A percentile compares a stretch with the other conserved stretches of the same genome.
These are phyloP conservation scores for Aureobasidium uvarum DNA, from an alignment of 2,329 filamentous ascomycete species.

Conservation along the genomic window DNA sequence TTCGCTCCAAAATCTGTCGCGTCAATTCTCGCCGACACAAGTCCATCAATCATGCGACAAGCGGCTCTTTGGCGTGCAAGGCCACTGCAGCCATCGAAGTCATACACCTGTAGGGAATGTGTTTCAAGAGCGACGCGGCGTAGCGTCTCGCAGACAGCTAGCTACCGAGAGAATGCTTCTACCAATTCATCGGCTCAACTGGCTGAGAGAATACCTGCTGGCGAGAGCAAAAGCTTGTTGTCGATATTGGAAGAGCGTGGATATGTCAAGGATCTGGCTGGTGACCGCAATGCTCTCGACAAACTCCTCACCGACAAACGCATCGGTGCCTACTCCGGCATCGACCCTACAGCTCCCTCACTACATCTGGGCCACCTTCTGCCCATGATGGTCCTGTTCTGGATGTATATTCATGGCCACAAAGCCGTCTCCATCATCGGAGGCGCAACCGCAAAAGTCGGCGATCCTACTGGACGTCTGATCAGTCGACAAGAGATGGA, in stretches of 20 bases:
- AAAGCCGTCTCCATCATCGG: slow-evolving; percentile 66
- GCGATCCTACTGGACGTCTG: slow-evolving; percentile 72
- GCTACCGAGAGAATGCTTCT: background rate
- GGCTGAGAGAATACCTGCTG: background rate
- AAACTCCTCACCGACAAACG: slow-evolving; percentile 63
- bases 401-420: slow-evolving; percentile 76
- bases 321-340: slow-evolving; percentile 73
- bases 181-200: background rate
- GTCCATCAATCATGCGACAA: background rate
- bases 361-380: slow-evolving; percentile 78
- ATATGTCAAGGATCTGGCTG: slow-evolving; percentile 70
- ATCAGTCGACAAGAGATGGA: slow-evolving; percentile 58
- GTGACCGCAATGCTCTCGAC: slow-evolving; percentile 56
- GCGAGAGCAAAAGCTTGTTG: slow-evolving; percentile 13
- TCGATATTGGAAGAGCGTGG: slow-evolving; percentile 66
- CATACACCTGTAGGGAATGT: background rate
- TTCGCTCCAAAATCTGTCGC: background rate
- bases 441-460: slow-evolving; percentile 72
- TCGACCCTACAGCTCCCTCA: slow-evolving; percentile 78
- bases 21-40: background rate
- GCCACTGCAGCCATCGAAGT: background rate
- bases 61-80: background rate
- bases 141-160: background rate
- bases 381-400: slow-evolving; percentile 79
- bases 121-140: background rate